A percentile compares a stretch with the other conserved stretches of the same genome.
Evolutionary conservation across 2,329 filamentous ascomycete genomes (phyloP).

Genomic region (Pseudogymnoascus sp.): DNA sequence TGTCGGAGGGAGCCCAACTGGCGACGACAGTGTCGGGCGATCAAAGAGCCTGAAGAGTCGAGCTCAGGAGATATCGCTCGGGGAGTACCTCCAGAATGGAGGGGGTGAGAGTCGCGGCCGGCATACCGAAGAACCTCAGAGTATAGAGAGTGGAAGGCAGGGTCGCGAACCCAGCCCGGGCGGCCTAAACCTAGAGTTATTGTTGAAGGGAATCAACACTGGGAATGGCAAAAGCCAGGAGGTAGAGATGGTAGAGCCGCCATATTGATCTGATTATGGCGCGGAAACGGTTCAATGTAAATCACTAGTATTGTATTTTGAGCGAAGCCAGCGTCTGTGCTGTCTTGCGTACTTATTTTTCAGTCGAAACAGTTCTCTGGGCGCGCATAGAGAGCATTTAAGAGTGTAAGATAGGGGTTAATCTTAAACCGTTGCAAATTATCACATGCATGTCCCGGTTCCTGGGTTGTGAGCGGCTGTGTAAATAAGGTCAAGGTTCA

Average conservation of each 20-base stretch:
- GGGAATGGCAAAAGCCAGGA: slow-evolving; percentile 13
- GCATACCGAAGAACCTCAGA: neutral
- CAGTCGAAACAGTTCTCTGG: neutral
- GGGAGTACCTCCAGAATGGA: neutral
- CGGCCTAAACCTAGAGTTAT: slow-evolving; percentile 28
- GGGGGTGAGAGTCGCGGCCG: neutral
- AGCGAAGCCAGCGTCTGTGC: slow-evolving; percentile 3
- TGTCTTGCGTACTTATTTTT: neutral
- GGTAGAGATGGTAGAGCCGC: slow-evolving; percentile 1
- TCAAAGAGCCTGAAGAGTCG: neutral
- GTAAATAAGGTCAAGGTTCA: slow-evolving; percentile 1
- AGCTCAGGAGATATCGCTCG: neutral
- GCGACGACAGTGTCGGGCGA: neutral
- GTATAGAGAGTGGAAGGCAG: neutral
- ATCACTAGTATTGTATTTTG: slow-evolving; percentile 7
- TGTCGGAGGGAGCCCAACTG: neutral
- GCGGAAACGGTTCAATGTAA: neutral
- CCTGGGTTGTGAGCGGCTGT: neutral
- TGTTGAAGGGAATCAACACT: slow-evolving; percentile 31
- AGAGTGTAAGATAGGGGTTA: slow-evolving; percentile 4
- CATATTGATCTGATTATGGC: neutral
- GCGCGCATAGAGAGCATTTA: slow-evolving; percentile 2
- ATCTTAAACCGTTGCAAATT: slow-evolving; percentile 4
- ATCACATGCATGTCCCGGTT: neutral
- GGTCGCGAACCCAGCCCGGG: neutral